phyloP scores from a whole-genome alignment of 495 filamentous ascomycete species.

The Umbilicaria muhlenbergii region DNA sequence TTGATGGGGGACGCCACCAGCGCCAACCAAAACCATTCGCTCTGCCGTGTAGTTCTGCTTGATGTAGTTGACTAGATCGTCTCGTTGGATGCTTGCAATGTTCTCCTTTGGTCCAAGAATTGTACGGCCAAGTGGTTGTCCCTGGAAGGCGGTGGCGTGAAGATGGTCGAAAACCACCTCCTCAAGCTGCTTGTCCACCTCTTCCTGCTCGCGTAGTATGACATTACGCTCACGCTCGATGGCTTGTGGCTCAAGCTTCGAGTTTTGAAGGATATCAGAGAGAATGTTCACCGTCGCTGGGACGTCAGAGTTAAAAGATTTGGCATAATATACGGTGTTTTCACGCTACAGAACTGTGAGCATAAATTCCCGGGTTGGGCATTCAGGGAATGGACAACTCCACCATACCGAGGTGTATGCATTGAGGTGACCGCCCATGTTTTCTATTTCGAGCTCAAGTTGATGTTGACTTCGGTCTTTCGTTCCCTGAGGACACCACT shows the following conservation, averaged over 20 bases:
- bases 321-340: constrained; percentile 99
- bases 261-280: constrained; percentile 97
- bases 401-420: constrained; percentile 92
- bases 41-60: constrained; percentile 98
- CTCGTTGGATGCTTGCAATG: constrained; percentile 84
- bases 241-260: constrained; percentile 78
- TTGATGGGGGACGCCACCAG: constrained; percentile 86
- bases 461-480: constrained; percentile 85
- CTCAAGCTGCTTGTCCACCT: constrained; percentile 98
- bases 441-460: constrained; percentile 98
- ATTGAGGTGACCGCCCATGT: constrained; percentile 98
- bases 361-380: neutral
- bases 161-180: constrained; percentile 99
- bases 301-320: constrained; percentile 94
- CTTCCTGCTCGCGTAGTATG: constrained; percentile 95
- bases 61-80: constrained; percentile 89
- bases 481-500: constrained; percentile 50
- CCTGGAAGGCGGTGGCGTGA: constrained; percentile 93
- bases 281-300: constrained; percentile 94
- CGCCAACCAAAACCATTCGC: constrained; percentile 95
- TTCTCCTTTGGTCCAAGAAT: constrained; percentile 97
- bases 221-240: constrained; percentile 97
- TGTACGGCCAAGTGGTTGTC: constrained; percentile 89
- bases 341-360: constrained; percentile 49
- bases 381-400: constrained; percentile 5